Conservation (phyloP, 306 rosid species). For the Ziziphus jujuba region DNA sequence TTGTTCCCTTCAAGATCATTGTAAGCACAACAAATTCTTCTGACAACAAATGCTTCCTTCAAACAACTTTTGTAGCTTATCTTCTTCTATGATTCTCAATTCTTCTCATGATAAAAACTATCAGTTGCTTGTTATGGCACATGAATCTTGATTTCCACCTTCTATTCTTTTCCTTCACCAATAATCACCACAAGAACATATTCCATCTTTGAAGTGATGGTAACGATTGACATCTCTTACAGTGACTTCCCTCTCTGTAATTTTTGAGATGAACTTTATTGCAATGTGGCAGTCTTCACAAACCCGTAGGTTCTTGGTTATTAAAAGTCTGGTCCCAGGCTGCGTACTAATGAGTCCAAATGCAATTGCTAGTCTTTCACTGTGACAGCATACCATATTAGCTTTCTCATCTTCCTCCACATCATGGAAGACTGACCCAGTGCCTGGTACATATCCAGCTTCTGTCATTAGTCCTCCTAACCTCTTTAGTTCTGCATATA, state of each 20-base stretch:
- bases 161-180: conserved; percentile 42
- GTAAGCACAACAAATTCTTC: too few species aligned
- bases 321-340: conserved; percentile 61
- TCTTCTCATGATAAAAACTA: background rate
- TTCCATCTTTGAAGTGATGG: conserved; percentile 65
- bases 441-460: conserved; percentile 69
- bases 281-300: conserved; percentile 85
- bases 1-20: too few species aligned
- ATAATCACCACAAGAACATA: conserved; percentile 62
- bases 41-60: too few species aligned
- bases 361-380: conserved; percentile 82
- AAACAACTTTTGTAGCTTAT: too few species aligned
- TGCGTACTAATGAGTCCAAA: conserved; percentile 73
- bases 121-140: background rate
- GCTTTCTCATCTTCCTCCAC: conserved; percentile 81
- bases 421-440: conserved; percentile 72
- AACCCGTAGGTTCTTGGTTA: conserved; percentile 66
- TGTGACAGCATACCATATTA: conserved; percentile 62
- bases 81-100: background rate
- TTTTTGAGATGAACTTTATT: conserved; percentile 64
- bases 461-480: conserved; percentile 64
- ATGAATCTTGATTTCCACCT: background rate
- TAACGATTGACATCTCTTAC: conserved; percentile 78
- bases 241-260: conserved; percentile 62
- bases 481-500: conserved; percentile 61